phyloP scores from a whole-genome alignment of 306 rosid species.

The Lithocarpus polystachyus region DNA sequence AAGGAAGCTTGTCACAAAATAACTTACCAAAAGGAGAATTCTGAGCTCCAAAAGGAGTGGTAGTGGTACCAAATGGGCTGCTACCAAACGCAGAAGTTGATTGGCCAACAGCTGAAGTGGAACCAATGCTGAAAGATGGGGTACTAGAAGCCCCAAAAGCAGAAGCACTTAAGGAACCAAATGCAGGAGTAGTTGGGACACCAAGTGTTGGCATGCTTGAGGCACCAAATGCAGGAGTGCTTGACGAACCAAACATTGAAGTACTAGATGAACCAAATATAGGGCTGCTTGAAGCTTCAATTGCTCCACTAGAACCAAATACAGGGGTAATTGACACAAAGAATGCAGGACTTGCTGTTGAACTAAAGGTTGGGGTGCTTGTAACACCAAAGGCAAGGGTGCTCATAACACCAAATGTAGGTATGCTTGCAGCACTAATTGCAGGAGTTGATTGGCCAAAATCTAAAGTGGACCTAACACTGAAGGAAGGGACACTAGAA shows the following conservation, averaged over 20 bases:
- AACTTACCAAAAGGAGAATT: conserved; percentile 47
- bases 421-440: conserved; percentile 51
- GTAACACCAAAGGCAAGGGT: conserved; percentile 69
- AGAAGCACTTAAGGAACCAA: conserved; percentile 42
- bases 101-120: conserved; percentile 66
- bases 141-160: conserved; percentile 75
- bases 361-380: conserved; percentile 67
- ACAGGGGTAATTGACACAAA: conserved; percentile 55
- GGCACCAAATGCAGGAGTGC: conserved; percentile 47
- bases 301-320: conserved; percentile 74
- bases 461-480: conserved; percentile 19
- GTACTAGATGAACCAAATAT: conserved; percentile 29
- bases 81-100: conserved; percentile 60
- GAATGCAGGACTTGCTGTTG: conserved; percentile 49
- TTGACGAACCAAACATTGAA: conserved; percentile 52
- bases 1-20: not conserved
- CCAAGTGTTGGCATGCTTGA: conserved; percentile 56
- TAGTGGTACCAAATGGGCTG: conserved; percentile 56
- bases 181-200: conserved; percentile 35
- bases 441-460: not conserved
- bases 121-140: conserved; percentile 35
- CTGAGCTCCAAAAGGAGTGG: conserved; percentile 77
- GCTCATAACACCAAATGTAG: conserved; percentile 70
- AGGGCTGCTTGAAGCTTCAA: conserved; percentile 63
- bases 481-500: no score